These are phyloP conservation scores for Tuber brumale DNA, from an alignment of 495 filamentous ascomycete species.

Conservation along the genomic window DNA sequence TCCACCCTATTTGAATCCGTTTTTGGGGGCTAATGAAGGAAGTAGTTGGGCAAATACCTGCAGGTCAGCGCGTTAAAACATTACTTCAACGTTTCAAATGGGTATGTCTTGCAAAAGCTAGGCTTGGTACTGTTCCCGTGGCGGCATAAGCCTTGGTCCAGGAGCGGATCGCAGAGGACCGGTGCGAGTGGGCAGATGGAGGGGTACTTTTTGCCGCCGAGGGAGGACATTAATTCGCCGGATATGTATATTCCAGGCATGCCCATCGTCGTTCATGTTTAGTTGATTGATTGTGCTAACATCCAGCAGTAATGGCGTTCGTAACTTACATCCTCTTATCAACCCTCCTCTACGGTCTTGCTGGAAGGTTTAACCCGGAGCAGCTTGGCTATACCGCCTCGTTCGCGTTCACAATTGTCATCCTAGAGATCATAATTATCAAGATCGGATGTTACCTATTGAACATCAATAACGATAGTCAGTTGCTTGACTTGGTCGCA, in stretches of 20 bases:
- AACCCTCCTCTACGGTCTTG: conserved; percentile 79
- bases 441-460: conserved; percentile 92
- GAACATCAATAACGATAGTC: conserved; percentile 72
- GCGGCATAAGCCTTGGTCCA: conserved; percentile 94
- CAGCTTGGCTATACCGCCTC: conserved; percentile 83
- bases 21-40: conserved; percentile 15
- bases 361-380: conserved; percentile 87
- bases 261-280: not conserved
- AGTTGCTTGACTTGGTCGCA: conserved; percentile 86
- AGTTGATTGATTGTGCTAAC: not conserved
- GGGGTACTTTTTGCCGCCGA: conserved; percentile 82
- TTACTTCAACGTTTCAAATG: conserved; percentile 97
- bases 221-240: conserved; percentile 94
- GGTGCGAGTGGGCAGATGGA: conserved; percentile 55
- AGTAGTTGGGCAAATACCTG: conserved; percentile 33
- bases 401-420: conserved; percentile 70
- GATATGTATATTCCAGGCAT: conserved; percentile 93
- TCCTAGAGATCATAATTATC: conserved; percentile 79
- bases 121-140: conserved; percentile 92
- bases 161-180: conserved; percentile 57
- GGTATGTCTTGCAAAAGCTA: conserved; percentile 76
- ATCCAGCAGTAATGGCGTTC: conserved; percentile 61
- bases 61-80: conserved; percentile 62
- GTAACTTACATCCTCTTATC: conserved; percentile 95
- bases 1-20: conserved; percentile 44